Base-by-base conservation (phyloP, 768 basidiomycete species). In the Crucibulum laeve region DNA sequence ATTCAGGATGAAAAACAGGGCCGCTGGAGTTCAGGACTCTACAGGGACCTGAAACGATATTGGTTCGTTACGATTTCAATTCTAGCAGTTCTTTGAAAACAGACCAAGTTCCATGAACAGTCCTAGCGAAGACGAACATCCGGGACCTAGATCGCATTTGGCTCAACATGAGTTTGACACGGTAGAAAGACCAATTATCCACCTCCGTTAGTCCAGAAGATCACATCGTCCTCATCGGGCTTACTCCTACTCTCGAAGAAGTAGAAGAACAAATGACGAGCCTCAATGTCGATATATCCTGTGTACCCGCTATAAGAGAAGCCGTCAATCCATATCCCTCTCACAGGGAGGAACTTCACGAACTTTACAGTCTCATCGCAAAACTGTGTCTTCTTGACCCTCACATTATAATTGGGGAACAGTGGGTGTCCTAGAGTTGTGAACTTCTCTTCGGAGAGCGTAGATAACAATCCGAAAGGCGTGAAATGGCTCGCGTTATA, bases 21-120 rank as follows among this genome's bases (percentile, higher is more conserved):
- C 70, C 71, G 26, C 79, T 71, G 33, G 64, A 63, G 17, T 70
- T 68, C 10, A 70, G 62, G 14, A 87, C 71, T 32, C 78, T 71
- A 57, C 89, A 91, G 0, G 88, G 88, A 15, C 86, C 82, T 80
- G 4, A 13, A 2, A 11, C 13, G 5, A 7, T 14, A 5, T 40
- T 4, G 15, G 30, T 32, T 32, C n/a, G n/a, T n/a, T n/a, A n/a
- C n/a, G n/a, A 32, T 32, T 15, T 32, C 13, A 11, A 32, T 4
- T 3, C 11, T 15, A 3, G 11, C 11, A 32, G 30, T 11, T 13
- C 4, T 13, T 15, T 11, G 30, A 4, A 13, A 11, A 32, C 4
- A 5, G 18, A 53, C 84, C 85, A 46, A 75, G 67, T 58, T 87
- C 85, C 83, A 86, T 84, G 51, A 87, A 82, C 8, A 87, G 62